Base-by-base conservation (phyloP, 345 rosid genomes). In the Mercurialis annua region DNA sequence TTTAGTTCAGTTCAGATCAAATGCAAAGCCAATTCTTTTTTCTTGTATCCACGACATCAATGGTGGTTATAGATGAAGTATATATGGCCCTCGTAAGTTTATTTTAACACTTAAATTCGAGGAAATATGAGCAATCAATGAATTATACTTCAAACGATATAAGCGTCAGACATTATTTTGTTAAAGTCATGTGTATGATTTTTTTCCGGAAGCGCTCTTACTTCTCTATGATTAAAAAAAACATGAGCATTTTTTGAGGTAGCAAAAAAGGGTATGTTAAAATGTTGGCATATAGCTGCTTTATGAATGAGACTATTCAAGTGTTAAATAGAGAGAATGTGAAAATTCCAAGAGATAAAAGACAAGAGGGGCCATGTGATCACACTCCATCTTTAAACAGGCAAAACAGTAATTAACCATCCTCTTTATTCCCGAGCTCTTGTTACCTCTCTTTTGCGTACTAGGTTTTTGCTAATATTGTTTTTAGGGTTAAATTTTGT, bases 311-410 rank as follows among this genome's bases (percentile, higher is more conserved):
- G 59, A 59, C 65, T 59, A 49, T 48, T 58, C 71, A 44, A 33
- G 29, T 10, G 31, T 16, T 49, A 18, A 3, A 40, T 8, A 16
- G 21, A 50, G 11, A 51, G 73, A 76, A 82, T 73, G 72, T 79
- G 86, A 86, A 87, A 83, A 76, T 71, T 80, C 89, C 90, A 89
- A 81, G 85, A 64, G 83, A 82, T 78, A 85, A 74, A 68, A 74
- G 90, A 87, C 89, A 90, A 77, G 81, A 83, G 74, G 66, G 83
- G 69, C 80, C 88, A 85, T 85, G 88, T 79, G 88, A 77, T 66
- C 74, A 49, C 76, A 66, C 21, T 53, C 27, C 31, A 29, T 5
- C 53, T 23, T 62, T 31, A 48, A 76, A 73, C 8, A 4, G 74
- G 29, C 76, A 71, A 57, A 65, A 74, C 33, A 23, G 44, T 36